phyloP scores from a whole-genome alignment of 2,329 filamentous ascomycete genomes.

The Mycosphaerella sp. region DNA sequence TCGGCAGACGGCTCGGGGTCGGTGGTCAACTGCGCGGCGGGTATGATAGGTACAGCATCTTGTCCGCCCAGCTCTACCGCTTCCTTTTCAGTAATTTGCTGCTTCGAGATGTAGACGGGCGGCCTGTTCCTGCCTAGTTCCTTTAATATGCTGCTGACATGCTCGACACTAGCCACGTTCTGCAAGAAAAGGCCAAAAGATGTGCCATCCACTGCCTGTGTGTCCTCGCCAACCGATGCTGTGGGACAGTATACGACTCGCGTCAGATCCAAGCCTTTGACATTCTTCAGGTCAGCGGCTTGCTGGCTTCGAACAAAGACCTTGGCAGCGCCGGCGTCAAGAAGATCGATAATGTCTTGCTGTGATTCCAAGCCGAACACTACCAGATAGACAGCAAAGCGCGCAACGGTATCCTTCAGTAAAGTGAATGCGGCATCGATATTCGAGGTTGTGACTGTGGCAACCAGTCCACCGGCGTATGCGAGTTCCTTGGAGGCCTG shows the following conservation, averaged over 20 bases:
- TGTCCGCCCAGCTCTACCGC: conserved; percentile 40
- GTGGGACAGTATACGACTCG: conserved; percentile 48
- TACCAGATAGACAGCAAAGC: conserved; percentile 64
- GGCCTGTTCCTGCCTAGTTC: conserved; percentile 46
- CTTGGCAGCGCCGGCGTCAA: conserved; percentile 78
- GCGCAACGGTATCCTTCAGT: conserved; percentile 51
- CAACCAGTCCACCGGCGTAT: conserved; percentile 53
- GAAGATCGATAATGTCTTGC: conserved; percentile 69
- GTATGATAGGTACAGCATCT: conserved; percentile 62
- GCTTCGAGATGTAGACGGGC: conserved; percentile 47
- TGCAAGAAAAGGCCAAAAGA: conserved; percentile 42
- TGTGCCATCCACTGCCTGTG: conserved; percentile 40
- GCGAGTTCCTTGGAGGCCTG: conserved; percentile 45
- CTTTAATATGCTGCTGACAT: conserved; percentile 44
- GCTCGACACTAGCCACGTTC: conserved; percentile 34
- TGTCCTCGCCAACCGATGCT: conserved; percentile 42
- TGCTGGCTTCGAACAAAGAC: conserved; percentile 73
- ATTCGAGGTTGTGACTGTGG: conserved; percentile 42
- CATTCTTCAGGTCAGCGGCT: conserved; percentile 49
- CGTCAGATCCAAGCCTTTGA: conserved; percentile 48
- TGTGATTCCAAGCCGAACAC: conserved; percentile 60
- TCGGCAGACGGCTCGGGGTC: conserved; percentile 53
- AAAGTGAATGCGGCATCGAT: conserved; percentile 46
- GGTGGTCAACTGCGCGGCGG: conserved; percentile 63
- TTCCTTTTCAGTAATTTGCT: conserved; percentile 35